Base-by-base conservation (phyloP, 345 rosid species). In the Populus nigra region DNA sequence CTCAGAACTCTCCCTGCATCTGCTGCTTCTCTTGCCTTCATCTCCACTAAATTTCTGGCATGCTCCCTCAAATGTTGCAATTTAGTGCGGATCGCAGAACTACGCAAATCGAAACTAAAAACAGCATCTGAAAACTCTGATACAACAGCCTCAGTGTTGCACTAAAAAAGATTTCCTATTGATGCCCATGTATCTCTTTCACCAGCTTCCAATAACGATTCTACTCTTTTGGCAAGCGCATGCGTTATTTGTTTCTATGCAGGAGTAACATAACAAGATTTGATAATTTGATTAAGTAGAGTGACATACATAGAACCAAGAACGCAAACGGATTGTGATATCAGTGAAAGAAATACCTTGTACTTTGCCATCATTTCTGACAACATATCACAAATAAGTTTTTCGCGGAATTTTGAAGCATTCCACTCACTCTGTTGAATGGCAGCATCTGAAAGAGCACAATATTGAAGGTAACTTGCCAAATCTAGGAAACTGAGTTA, bases 21-120 rank as follows among this genome's bases (percentile, higher is more conserved):
- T 38, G 97, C 93, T 79, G 86, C 91, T 84, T 92, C 93, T 85
- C 88, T 92, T 47, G 97, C 90, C 62, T 88, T 92, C 75, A 86
- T 90, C 88, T 84, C 89, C 68, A 90, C 91, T 38, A 38, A 38
- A 38, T 38, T 38, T 38, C 39, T 38, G 39, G 39, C 39, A 83
- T 69, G 82, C 38, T 87, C 80, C 78, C 87, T 85, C 73, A 92
- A 77, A 69, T 83, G 85, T 78, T 84, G 88, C 80, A 89, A 84
- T 88, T 87, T 83, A 77, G 66, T 80, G n/a, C n/a, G n/a, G n/a
- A 69, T 87, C 85, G 78, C 73, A 39, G 78, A 76, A 35, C 69
- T 77, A 72, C 88, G 88, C 83, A 90, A 84, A 85, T 89, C 91
- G 81, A 92, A 92, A 83, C 89, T 73, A 74, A 27, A 1, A 27